Conservation (phyloP, 2,329 filamentous ascomycete genomes). For the Ophiostoma triangulosporum region DNA sequence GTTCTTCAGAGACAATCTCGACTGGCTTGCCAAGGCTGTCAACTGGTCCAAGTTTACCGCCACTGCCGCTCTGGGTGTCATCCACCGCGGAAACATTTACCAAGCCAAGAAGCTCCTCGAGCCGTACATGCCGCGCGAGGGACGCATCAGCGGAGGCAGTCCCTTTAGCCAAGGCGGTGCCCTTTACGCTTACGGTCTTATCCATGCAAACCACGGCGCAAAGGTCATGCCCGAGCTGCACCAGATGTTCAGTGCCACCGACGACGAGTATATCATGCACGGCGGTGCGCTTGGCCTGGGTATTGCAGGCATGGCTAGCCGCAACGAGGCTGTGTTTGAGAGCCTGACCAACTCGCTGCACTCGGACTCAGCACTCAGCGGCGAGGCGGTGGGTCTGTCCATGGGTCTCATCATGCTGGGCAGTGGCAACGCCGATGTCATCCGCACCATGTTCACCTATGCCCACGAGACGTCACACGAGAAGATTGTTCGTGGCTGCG, state of each 20-base stretch:
- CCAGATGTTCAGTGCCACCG: slow-evolving; percentile 58
- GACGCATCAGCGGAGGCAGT: slow-evolving; percentile 63
- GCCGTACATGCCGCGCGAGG: slow-evolving; percentile 77
- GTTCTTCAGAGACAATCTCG: slow-evolving; percentile 95
- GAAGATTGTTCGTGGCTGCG: slow-evolving; percentile 93
- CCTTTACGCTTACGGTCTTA: slow-evolving; percentile 85
- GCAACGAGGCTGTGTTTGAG: slow-evolving; percentile 79
- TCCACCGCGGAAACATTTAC: slow-evolving; percentile 86
- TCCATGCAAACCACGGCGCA: slow-evolving; percentile 94
- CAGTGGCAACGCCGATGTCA: slow-evolving; percentile 83
- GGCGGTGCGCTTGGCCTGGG: slow-evolving; percentile 89
- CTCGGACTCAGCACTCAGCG: slow-evolving; percentile 88
- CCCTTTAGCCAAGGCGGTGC: slow-evolving; percentile 94
- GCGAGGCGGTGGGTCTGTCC: slow-evolving; percentile 85
- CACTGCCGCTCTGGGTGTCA: slow-evolving; percentile 88
- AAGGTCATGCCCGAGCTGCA: slow-evolving; percentile 73
- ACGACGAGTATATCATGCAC: slow-evolving; percentile 91
- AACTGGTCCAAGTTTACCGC: slow-evolving; percentile 99
- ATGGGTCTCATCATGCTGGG: slow-evolving; percentile 99
- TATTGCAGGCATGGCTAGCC: slow-evolving; percentile 95
- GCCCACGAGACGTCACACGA: slow-evolving; percentile 97
- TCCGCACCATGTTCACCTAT: slow-evolving; percentile 96
- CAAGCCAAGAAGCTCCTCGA: slow-evolving; percentile 89
- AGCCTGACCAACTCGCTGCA: slow-evolving; percentile 81
- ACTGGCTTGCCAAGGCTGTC: slow-evolving; percentile 95